A percentile compares a stretch with the other conserved stretches of the same genome.
Conservation (phyloP, 768 basidiomycete genomes). For the Auricularia heimuer region DNA sequence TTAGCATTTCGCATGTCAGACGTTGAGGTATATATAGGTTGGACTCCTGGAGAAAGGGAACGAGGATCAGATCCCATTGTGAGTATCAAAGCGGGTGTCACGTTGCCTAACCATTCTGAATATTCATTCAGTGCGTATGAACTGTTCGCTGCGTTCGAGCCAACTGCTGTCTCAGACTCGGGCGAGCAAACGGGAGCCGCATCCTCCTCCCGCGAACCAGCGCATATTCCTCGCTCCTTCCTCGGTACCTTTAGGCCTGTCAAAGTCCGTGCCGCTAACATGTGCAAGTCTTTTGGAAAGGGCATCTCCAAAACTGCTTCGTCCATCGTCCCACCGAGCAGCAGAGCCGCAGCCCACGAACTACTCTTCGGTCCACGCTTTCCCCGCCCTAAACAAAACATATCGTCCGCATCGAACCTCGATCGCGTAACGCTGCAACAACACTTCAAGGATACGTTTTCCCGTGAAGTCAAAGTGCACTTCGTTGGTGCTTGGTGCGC, state of each 20-base stretch:
- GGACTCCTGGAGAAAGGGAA: conserved; percentile 33
- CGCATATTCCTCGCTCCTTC: too few species aligned
- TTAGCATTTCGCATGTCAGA: too few species aligned
- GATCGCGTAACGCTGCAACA: conserved; percentile 8
- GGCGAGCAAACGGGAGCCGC: too few species aligned
- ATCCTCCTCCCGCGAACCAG: too few species aligned
- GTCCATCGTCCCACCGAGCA: too few species aligned
- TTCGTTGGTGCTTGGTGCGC: conserved; percentile 37
- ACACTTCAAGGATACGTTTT: conserved; percentile 29
- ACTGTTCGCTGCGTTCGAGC: conserved; percentile 19
- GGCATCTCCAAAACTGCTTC: too few species aligned
- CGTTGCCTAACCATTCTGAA: neutral
- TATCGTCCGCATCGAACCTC: conserved; percentile 13
- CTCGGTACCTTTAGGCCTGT: too few species aligned
- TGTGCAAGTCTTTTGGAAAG: too few species aligned
- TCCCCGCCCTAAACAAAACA: neutral
- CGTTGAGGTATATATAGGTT: conserved; percentile 19
- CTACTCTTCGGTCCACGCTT: too few species aligned
- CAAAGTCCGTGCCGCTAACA: too few species aligned
- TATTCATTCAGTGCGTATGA: conserved; percentile 26
- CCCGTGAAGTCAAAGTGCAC: conserved; percentile 28
- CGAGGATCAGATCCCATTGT: conserved; percentile 34
- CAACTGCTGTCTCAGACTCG: too few species aligned
- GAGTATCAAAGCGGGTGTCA: neutral
- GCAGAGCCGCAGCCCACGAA: too few species aligned